Evolutionary conservation across 1,139 yeast species (phyloP).

Genomic region (Eremothecium coryli): DNA sequence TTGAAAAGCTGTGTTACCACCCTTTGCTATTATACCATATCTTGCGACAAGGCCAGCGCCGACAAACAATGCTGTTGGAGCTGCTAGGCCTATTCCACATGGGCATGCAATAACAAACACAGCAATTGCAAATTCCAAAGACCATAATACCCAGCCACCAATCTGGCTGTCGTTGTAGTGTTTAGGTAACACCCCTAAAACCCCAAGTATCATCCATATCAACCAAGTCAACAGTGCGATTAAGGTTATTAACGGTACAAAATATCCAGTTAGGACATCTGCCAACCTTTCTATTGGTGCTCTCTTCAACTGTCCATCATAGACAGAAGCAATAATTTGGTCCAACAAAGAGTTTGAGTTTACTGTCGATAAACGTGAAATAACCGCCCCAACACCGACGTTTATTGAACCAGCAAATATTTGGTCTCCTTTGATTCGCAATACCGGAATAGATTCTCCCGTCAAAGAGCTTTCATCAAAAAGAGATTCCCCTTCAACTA

Average conservation of each 20-base stretch:
- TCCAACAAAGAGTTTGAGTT: conserved; percentile 62
- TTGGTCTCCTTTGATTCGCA: conserved; percentile 47
- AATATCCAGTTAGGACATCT: conserved; percentile 59
- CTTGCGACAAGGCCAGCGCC: conserved; percentile 83
- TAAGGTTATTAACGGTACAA: conserved; percentile 59
- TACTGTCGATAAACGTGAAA: conserved; percentile 50
- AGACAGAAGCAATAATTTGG: conserved; percentile 59
- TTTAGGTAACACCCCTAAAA: conserved; percentile 44
- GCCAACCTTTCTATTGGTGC: conserved; percentile 72
- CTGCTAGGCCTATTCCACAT: conserved; percentile 84
- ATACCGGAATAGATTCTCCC: conserved; percentile 53
- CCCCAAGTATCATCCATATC: conserved; percentile 56
- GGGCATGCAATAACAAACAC: conserved; percentile 89
- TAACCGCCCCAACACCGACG: conserved; percentile 44
- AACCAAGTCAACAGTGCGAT: conserved; percentile 59
- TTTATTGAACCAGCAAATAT: conserved; percentile 68
- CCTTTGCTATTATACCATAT: conserved; percentile 67
- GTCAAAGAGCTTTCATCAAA: conserved; percentile 75
- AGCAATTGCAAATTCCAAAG: conserved; percentile 65
- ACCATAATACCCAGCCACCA: conserved; percentile 76
- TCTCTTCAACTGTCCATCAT: conserved; percentile 63
- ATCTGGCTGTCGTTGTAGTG: conserved; percentile 51
- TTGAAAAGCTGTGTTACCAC: conserved; percentile 78
- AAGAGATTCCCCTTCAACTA: conserved; percentile 47
- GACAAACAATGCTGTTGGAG: conserved; percentile 85